Percentiles rank a stretch among this genome's conserved stretches.
These are phyloP conservation scores for Hypericum androsaemum DNA, from an alignment of 345 rosid species.

Conservation along the genomic window DNA sequence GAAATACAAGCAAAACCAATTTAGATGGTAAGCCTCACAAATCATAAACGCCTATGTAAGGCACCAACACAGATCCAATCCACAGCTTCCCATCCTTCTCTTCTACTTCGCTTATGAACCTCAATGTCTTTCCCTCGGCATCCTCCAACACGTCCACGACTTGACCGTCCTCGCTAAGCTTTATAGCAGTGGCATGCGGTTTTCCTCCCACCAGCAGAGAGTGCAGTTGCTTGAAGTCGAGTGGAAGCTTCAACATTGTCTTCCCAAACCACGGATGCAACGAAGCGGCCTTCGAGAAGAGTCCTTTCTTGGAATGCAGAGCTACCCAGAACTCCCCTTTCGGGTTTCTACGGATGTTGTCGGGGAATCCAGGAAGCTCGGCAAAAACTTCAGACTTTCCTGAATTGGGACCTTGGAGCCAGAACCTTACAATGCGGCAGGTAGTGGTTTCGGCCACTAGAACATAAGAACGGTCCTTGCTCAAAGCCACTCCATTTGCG, in stretches of 20 bases:
- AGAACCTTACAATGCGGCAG: conserved; percentile 14
- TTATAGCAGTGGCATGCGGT: conserved; percentile 52
- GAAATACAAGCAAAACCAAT: no score
- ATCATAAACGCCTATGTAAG: background rate
- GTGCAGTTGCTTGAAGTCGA: conserved; percentile 30
- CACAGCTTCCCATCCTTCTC: conserved; percentile 1
- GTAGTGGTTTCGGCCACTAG: conserved; percentile 16
- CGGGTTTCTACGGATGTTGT: conserved; percentile 15
- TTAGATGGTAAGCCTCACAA: no score
- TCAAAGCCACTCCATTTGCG: conserved; percentile 21
- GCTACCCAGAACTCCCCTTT: conserved; percentile 22
- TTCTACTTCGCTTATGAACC: background rate
- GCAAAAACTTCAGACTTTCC: conserved; percentile 15
- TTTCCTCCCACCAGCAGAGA: conserved; percentile 22
- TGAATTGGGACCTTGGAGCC: conserved; percentile 16
- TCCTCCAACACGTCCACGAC: conserved; percentile 23
- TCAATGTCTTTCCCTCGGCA: background rate
- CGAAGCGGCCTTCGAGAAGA: conserved; percentile 22
- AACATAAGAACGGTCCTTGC: conserved; percentile 15
- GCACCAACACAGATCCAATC: background rate
- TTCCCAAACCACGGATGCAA: conserved; percentile 45
- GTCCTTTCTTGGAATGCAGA: conserved; percentile 30
- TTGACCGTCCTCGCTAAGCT: conserved; percentile 55
- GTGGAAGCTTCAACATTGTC: conserved; percentile 29
- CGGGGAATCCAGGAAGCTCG: conserved; percentile 17